Conservation (phyloP, 208 protist species). For the Jaenimonas drosophilae region DNA sequence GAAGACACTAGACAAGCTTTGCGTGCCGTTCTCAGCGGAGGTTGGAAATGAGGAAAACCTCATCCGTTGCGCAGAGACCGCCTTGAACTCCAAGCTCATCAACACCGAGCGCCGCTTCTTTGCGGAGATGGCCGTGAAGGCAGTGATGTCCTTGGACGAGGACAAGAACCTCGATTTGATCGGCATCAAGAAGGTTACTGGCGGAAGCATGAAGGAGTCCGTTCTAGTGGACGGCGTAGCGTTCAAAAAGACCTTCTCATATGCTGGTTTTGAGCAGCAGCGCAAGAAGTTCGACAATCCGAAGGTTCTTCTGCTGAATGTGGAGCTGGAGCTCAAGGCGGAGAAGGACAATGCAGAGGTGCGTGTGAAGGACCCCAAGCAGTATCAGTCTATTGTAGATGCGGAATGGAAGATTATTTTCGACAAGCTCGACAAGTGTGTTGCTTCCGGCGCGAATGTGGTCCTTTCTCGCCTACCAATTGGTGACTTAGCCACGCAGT, state of each 20-base stretch:
- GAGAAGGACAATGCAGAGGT: slow-evolving; percentile 99
- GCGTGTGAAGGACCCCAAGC: slow-evolving; percentile 95
- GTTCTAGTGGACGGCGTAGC: slow-evolving; percentile 99
- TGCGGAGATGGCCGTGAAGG: slow-evolving; percentile 98
- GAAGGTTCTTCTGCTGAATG: slow-evolving; percentile 98
- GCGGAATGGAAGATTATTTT: slow-evolving; percentile 99
- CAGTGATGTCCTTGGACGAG: slow-evolving; percentile 92
- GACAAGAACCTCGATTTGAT: slow-evolving; percentile 97
- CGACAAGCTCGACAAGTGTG: slow-evolving; percentile 99
- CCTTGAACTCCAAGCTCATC: slow-evolving; percentile 99
- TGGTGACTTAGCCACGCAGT: slow-evolving; percentile 99
- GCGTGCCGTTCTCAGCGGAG: slow-evolving; percentile 78
- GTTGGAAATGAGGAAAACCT: slow-evolving; percentile 54
- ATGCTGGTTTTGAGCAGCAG: slow-evolving; percentile 99
- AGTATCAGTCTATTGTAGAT: slow-evolving; percentile 99
- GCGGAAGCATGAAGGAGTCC: slow-evolving; percentile 98
- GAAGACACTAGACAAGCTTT: slow-evolving; percentile 88
- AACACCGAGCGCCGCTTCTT: slow-evolving; percentile 96
- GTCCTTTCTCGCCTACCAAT: slow-evolving; percentile 99
- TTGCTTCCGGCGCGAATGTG: slow-evolving; percentile 96
- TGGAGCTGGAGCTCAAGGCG: slow-evolving; percentile 99
- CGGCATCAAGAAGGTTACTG: slow-evolving; percentile 99
- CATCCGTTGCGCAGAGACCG: slow-evolving; percentile 96
- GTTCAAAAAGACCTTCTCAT: slow-evolving; percentile 99
- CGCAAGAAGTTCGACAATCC: slow-evolving; percentile 97